Percentiles rank a stretch among this genome's conserved stretches.
Conservation (phyloP, 108 stramenopile genomes). For the Cyclostephanos tholiformis region DNA sequence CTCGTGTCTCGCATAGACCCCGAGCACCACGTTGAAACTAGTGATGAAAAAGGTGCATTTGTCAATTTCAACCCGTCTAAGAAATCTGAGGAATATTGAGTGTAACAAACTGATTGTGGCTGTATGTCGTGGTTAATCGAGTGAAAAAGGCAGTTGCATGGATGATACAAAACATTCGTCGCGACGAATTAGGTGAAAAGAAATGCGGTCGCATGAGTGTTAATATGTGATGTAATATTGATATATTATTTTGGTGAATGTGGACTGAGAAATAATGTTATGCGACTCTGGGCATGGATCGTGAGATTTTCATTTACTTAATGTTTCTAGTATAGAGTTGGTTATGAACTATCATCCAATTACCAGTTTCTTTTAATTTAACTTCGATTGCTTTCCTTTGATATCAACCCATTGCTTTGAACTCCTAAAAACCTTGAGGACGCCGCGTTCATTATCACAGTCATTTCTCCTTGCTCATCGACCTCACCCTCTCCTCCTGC, state of each 20-base stretch:
- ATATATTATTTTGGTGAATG: conserved; percentile 1
- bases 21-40: conserved; percentile 6
- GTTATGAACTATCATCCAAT: too few relatives aligned
- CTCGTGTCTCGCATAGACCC: conserved; percentile 36
- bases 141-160: not conserved
- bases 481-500: conserved; percentile 34
- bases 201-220: not conserved
- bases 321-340: too few relatives aligned
- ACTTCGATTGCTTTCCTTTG: not conserved
- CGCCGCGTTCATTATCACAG: not conserved
- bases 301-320: not conserved
- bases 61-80: not conserved
- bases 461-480: conserved; percentile 30
- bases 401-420: too few relatives aligned
- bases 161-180: not conserved
- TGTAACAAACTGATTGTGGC: not conserved
- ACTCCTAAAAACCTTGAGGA: not conserved
- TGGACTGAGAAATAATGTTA: conserved; percentile 2
- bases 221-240: not conserved
- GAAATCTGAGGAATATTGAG: not conserved
- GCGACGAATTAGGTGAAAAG: too few relatives aligned
- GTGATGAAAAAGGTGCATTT: conserved; percentile 7
- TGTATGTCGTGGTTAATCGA: not conserved
- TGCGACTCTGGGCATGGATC: not conserved
- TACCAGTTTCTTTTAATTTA: too few relatives aligned